Evolutionary conservation across 176 grass and related monocot genomes (phyloP).

Genomic region (Olyra latifolia): DNA sequence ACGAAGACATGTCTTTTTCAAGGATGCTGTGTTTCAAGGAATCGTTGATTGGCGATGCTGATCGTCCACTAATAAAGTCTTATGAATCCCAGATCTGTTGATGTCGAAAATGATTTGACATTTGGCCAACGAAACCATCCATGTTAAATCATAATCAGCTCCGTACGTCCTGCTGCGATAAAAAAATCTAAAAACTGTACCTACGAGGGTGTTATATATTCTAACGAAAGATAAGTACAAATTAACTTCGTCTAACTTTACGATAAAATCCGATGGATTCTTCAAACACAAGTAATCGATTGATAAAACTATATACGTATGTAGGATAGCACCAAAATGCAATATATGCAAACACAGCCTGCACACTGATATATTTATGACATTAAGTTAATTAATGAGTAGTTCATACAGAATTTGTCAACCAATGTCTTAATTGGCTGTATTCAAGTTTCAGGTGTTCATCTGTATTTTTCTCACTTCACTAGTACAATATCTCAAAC

Average conservation of each 20-base stretch:
- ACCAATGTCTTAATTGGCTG: background rate
- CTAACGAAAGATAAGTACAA: background rate
- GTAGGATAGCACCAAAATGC: background rate
- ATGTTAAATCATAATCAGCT: background rate
- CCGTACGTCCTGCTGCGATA: background rate
- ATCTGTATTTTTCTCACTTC: background rate
- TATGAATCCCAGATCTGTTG: background rate
- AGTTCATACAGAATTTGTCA: background rate
- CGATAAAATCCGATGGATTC: background rate
- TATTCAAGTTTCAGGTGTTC: background rate
- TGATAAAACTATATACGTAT: background rate
- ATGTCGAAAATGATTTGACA: background rate
- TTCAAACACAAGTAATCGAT: background rate
- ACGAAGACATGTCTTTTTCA: background rate
- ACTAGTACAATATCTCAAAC: no score
- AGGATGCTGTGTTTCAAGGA: background rate
- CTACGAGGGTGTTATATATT: background rate
- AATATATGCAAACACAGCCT: no score
- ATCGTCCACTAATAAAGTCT: background rate
- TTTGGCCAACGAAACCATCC: background rate
- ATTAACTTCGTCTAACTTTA: background rate
- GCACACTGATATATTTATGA: no score
- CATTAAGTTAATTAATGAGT: background rate
- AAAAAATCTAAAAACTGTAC: background rate
- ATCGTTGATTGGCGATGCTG: background rate